Base-by-base conservation (phyloP, 257 asterid genomes). In the Capsicum baccatum region DNA sequence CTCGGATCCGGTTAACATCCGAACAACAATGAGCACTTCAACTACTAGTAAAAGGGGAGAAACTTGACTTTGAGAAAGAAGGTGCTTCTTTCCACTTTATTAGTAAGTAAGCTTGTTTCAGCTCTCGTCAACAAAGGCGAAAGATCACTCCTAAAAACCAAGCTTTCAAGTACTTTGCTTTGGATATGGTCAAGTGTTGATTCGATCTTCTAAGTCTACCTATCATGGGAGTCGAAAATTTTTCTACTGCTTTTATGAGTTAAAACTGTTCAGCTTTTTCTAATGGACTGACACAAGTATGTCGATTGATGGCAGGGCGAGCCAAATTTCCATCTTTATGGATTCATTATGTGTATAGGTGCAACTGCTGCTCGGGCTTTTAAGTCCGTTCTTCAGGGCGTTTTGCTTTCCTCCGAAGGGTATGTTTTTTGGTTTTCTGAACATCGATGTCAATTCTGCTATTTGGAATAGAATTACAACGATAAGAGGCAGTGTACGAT, bases 311-410 rank as follows among this genome's bases (percentile, higher is more conserved):
- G 88, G 86, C 88, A 94, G 99, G 99, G 99, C 5, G 98, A 94
- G 80, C 99, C 98, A 26, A 92, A 93, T 88, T 96, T 96, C 92
- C 97, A 96, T 84, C 87, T 94, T 83, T 96, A 87, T 74, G 99
- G 99, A 86, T 96, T 96, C 84, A 88, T 96, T 54, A 96, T 93
- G 98, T 96, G 98, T 87, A 84, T 94, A 83, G 84, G 98, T 74
- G 98, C 99, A 52, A 96, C 99, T 73, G 99, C 99, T 64, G 98
- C 99, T 6, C 92, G 99, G 66, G 99, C 99, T n/a, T 94, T 94
- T 89, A 96, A 96, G 91, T 94, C 99, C 11, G 98, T 94, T 84
- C 99, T 96, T 87, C 98, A 96, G 76, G 98, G 99, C 35, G 92
- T 94, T 76, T 97, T 96, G 62, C 99, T 94, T 80, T 92, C 99